These are phyloP conservation scores for Dipodascopsis uninucleata DNA, from an alignment of 805 yeast genomes.

Conservation along the genomic window DNA sequence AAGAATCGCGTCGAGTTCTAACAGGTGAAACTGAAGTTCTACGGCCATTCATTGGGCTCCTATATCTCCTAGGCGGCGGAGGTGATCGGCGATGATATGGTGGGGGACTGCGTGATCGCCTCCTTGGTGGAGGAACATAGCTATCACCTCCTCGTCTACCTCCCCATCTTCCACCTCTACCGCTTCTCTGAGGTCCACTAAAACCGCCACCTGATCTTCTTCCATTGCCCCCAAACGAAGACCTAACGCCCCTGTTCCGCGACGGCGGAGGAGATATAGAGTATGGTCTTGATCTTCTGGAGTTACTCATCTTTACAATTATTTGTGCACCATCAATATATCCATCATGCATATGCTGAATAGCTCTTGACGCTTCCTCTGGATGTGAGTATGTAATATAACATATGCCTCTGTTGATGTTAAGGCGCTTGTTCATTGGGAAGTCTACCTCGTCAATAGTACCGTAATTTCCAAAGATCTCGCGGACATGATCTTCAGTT, in stretches of 20 bases:
- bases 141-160: conserved; percentile 8
- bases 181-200: conserved; percentile 6
- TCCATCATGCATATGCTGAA: conserved; percentile 27
- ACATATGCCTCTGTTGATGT: conserved; percentile 10
- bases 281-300: too few species aligned
- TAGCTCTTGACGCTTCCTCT: conserved; percentile 21
- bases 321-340: conserved; percentile 21
- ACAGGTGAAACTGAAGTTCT: too few species aligned
- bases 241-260: too few species aligned
- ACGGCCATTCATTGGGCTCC: not conserved
- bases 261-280: too few species aligned
- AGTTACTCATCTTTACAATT: conserved; percentile 5
- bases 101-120: conserved; percentile 21
- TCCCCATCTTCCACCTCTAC: conserved; percentile 6
- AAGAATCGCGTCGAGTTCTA: too few species aligned
- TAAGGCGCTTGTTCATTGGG: conserved; percentile 10
- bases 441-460: conserved; percentile 7
- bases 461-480: conserved; percentile 26
- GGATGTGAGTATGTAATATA: conserved; percentile 15
- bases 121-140: conserved; percentile 11
- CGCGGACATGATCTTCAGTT: conserved; percentile 20
- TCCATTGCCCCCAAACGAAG: conserved; percentile 6
- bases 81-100: not conserved
- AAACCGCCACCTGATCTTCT: conserved; percentile 7
- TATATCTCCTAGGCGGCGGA: not conserved